Conservation (phyloP, 1,139 yeast species). For the Diutina ranongensis region DNA sequence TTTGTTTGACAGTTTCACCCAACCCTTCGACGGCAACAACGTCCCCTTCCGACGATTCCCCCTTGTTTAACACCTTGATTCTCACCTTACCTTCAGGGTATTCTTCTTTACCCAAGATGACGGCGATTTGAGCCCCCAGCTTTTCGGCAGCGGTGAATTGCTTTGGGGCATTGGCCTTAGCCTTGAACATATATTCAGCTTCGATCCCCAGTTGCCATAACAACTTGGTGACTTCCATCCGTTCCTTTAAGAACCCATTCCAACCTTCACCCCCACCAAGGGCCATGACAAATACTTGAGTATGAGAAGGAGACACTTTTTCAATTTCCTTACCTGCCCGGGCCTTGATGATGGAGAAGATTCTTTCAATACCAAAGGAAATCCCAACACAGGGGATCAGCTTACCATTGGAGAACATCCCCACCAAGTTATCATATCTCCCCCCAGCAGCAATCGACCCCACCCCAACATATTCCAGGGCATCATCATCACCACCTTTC, state of each 20-base stretch:
- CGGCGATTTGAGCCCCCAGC: slow-evolving; percentile 82
- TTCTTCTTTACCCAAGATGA: slow-evolving; percentile 92
- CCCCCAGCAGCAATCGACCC: slow-evolving; percentile 99
- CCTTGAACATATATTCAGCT: slow-evolving; percentile 81
- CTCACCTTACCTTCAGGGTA: slow-evolving; percentile 69
- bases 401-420: slow-evolving; percentile 91
- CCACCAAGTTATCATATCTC: slow-evolving; percentile 89
- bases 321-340: slow-evolving; percentile 47
- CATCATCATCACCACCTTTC: slow-evolving; percentile 62
- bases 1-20: slow-evolving; percentile 41
- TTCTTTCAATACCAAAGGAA: slow-evolving; percentile 92
- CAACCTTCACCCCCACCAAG: slow-evolving; percentile 97
- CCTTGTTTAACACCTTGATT: slow-evolving; percentile 81
- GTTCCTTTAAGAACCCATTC: slow-evolving; percentile 83
- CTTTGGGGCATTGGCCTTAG: slow-evolving; percentile 87
- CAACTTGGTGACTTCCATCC: slow-evolving; percentile 73
- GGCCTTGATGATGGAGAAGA: slow-evolving; percentile 79
- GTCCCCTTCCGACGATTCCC: slow-evolving; percentile 82
- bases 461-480: slow-evolving; percentile 93
- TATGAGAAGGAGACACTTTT: slow-evolving; percentile 64
- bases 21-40: slow-evolving; percentile 52
- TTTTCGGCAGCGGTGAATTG: slow-evolving; percentile 97
- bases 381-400: slow-evolving; percentile 96
- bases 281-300: slow-evolving; percentile 94
- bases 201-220: slow-evolving; percentile 87